Conservation (phyloP, 2,329 filamentous ascomycete species). For the Drechslerella dactyloides region DNA sequence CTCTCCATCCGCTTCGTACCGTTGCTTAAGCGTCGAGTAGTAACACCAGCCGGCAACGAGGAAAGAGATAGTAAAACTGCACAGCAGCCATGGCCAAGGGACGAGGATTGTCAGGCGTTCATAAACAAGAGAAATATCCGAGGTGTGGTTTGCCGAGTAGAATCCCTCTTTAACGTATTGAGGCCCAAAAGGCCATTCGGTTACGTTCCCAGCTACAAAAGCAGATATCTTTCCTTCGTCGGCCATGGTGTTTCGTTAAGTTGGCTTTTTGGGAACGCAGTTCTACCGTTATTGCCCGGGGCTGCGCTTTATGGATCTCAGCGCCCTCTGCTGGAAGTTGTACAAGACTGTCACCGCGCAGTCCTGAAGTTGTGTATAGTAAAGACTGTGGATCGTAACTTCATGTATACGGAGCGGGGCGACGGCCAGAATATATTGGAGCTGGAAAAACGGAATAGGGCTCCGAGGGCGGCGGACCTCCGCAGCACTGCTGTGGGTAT, state of each 20-base stretch:
- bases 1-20: conserved; percentile 39
- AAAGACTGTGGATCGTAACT: conserved; percentile 33
- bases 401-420: conserved; percentile 23
- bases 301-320: no score
- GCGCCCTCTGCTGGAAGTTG: no score
- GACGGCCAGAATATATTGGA: conserved; percentile 31
- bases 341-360: no score
- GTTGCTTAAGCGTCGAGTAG: conserved; percentile 42
- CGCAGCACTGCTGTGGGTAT: conserved; percentile 26
- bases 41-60: conserved; percentile 29
- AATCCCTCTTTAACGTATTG: neutral
- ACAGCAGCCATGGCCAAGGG: conserved; percentile 46
- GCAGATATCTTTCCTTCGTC: conserved; percentile 9
- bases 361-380: no score
- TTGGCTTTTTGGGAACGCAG: no score
- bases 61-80: conserved; percentile 34
- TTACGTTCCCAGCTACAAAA: conserved; percentile 9
- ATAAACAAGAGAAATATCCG: conserved; percentile 23
- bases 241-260: conserved; percentile 7
- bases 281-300: no score
- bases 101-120: conserved; percentile 26
- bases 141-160: conserved; percentile 31
- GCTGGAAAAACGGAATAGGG: conserved; percentile 25
- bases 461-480: conserved; percentile 28
- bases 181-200: conserved; percentile 30